A percentile compares a stretch with the other conserved stretches of the same genome.
phyloP scores from a whole-genome alignment of 2,329 filamentous ascomycete genomes.

The Colletotrichum sansevieriae region DNA sequence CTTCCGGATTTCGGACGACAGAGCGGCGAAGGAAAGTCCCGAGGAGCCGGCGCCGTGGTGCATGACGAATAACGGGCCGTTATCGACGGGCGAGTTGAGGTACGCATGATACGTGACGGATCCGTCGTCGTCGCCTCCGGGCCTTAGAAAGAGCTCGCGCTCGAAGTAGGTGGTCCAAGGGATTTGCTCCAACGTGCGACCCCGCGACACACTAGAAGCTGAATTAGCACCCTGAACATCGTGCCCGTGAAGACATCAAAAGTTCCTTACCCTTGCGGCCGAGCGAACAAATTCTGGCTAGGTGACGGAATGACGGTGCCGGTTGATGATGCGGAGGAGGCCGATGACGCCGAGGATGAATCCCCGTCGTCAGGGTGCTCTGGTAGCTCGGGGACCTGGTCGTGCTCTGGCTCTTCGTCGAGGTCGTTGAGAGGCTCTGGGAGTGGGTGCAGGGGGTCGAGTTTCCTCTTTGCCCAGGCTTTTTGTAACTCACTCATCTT shows the following conservation, averaged over 20 bases:
- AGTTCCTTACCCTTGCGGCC: conserved; percentile 72
- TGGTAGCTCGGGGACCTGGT: conserved; percentile 61
- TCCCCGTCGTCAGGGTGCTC: conserved; percentile 71
- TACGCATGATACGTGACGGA: conserved; percentile 84
- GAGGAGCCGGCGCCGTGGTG: conserved; percentile 97
- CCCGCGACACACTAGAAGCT: conserved; percentile 49
- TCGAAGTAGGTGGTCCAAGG: conserved; percentile 94
- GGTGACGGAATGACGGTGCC: conserved; percentile 89
- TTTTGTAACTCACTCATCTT: conserved; percentile 86
- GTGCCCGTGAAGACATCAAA: background rate
- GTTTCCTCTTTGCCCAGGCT: conserved; percentile 81
- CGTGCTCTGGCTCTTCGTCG: conserved; percentile 64
- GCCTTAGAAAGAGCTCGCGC: conserved; percentile 82
- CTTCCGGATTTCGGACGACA: conserved; percentile 82
- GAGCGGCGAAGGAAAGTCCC: conserved; percentile 85
- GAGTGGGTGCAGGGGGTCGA: conserved; percentile 70
- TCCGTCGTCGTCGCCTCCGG: conserved; percentile 45
- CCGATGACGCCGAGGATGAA: conserved; percentile 76
- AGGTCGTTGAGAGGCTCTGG: conserved; percentile 64
- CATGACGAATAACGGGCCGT: conserved; percentile 88
- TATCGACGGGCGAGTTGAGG: conserved; percentile 81
- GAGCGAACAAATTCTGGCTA: conserved; percentile 79
- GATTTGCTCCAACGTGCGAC: conserved; percentile 72
- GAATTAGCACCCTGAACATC: conserved; percentile 14
- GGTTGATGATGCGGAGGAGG: conserved; percentile 84